Evolutionary conservation across 805 yeast species (phyloP), one percentile per base, ranked within the genome.

Genomic region (Candida corydali): DNA sequence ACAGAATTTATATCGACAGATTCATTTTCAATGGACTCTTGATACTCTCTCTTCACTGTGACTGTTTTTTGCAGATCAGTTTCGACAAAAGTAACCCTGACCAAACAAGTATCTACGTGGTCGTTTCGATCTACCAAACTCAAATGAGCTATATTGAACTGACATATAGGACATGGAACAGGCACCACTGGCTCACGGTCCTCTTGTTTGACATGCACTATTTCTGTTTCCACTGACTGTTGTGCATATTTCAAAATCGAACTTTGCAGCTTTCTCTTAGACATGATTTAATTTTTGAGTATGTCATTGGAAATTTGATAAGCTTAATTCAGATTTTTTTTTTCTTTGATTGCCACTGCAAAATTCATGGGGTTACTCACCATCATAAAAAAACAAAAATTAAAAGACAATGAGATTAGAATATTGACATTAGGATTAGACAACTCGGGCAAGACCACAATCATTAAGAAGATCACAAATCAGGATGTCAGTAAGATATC

Each of bases 391-490:
- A 88, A 87, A 54, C 95, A 86, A 52, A 82, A 86, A 61, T 65
- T 76, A 27, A 87, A 86, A 55, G 96, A 86, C 46, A 68, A 70
- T 37, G 95, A 88, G 55, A 61, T 85, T 23, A 65, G 96, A 16
- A 72, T 87, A 17, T 65, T 91, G 16, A 69, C 86, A 39, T 70
- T 89, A 9, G 98, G 98, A 0, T 73, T 89, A 3, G 98, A 89
- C 54, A 87, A 86, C 56, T 76, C 96, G 0, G 98, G 98, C 2
- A 89, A 89, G 56, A 84, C 96, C 2, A 85, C 96, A 0, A 74
- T 91, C 2, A 81, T 88, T 16, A 78, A 79, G 40, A 53, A 65
- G 14, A 52, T 86, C 11, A 64, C 82, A 59, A 44, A 66, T 17
- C 63, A 70, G 44, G 77, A 78, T 40, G 67, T 73, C 5, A 49